Percentiles rank a stretch among this genome's conserved stretches.
phyloP scores from a whole-genome alignment of 805 yeast genomes.

The Myxozyma geophila region DNA sequence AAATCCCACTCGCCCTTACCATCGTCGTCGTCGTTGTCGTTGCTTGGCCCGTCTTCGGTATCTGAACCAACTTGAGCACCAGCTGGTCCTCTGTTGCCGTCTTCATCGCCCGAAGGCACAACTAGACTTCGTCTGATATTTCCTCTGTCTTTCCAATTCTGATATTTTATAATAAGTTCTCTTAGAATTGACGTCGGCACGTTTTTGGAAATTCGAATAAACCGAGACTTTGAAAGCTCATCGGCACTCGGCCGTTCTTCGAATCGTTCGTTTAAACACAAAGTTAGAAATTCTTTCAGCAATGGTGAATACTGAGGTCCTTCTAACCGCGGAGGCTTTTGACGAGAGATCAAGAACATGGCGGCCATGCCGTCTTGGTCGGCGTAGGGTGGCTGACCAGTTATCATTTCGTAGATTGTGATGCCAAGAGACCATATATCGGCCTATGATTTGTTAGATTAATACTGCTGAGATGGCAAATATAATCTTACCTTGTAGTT shows the following conservation, averaged over 20 bases:
- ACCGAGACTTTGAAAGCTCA: slow-evolving; percentile 73
- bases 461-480: not conserved
- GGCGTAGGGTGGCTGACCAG: slow-evolving; percentile 97
- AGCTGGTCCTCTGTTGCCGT: not conserved
- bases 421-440: slow-evolving; percentile 98
- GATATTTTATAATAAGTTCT: slow-evolving; percentile 66
- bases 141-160: slow-evolving; percentile 60
- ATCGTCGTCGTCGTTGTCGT: slow-evolving; percentile 41
- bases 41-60: slow-evolving; percentile 39
- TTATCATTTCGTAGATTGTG: slow-evolving; percentile 89
- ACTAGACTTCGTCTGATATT: slow-evolving; percentile 57
- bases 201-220: slow-evolving; percentile 65
- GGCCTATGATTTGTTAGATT: slow-evolving; percentile 50
- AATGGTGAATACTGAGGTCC: slow-evolving; percentile 78
- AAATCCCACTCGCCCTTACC: slow-evolving; percentile 28
- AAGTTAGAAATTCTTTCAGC: slow-evolving; percentile 85
- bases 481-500: slow-evolving; percentile 53
- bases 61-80: slow-evolving; percentile 36
- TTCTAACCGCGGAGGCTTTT: slow-evolving; percentile 92
- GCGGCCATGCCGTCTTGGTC: slow-evolving; percentile 95
- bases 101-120: slow-evolving; percentile 6
- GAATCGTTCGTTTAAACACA: slow-evolving; percentile 92
- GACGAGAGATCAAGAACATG: slow-evolving; percentile 88
- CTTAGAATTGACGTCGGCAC: slow-evolving; percentile 64
- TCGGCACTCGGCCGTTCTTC: slow-evolving; percentile 87